Percentiles rank a stretch among this genome's conserved stretches.
Evolutionary conservation across 23 red algal species (phyloP).

Genomic region (Pyropia haitanensis): DNA sequence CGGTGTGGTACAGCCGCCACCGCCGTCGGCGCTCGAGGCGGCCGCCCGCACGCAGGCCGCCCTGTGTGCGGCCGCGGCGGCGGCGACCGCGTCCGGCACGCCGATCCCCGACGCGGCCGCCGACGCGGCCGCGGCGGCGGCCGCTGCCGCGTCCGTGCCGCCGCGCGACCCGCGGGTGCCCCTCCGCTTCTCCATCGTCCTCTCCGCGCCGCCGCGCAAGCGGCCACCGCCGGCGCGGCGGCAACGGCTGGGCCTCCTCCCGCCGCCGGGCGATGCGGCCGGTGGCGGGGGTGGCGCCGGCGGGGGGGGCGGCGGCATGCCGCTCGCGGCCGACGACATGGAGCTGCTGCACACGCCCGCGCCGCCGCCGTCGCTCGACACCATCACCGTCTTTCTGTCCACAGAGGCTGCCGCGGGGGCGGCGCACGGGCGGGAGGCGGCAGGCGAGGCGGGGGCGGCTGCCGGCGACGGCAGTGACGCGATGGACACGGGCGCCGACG

Average conservation of each 20-base stretch:
- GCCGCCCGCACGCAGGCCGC: background rate
- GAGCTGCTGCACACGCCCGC: background rate
- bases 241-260: background rate
- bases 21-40: background rate
- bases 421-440: background rate
- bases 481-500: background rate
- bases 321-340: background rate
- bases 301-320: no score
- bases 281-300: no score
- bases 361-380: background rate
- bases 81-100: background rate
- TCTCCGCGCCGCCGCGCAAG: background rate
- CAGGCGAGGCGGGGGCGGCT: background rate
- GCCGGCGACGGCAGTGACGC: background rate
- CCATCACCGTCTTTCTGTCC: background rate
- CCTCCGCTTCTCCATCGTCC: constrained; percentile 1
- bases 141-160: background rate
- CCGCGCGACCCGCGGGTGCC: background rate
- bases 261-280: no score
- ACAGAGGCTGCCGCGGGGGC: background rate
- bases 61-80: background rate
- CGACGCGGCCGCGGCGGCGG: background rate
- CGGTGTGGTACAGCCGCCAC: background rate
- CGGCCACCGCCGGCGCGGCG: background rate
- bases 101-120: background rate